Evolutionary conservation across 768 basidiomycete genomes (phyloP), one percentile per base, ranked within the genome.

Genomic region (Leccinum rimulosum): DNA sequence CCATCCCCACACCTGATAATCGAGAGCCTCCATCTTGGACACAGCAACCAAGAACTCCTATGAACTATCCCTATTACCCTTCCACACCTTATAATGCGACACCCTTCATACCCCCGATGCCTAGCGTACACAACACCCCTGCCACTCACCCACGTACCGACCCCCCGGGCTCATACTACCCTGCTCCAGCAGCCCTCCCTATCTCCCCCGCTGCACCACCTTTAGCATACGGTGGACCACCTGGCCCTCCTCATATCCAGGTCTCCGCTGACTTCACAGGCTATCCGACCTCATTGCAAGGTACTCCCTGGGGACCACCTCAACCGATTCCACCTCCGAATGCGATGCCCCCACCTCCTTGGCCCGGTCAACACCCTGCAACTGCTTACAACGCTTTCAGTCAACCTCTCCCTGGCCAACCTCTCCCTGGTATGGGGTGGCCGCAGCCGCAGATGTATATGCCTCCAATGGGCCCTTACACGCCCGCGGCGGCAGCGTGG

Each of bases 1-100:
- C 68, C n/a, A 63, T 77, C 33, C 77, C 76, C 33, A 50, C 70
- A 4, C 65, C 66, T 3, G 67, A 69, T 49, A 64, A 64, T 27
- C 64, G 63, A 52, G 73, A 68, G 15, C 64, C 64, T 45, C 74
- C 73, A 1, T 51, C 66, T 27, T 80, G 79, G 79, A 65, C 73
- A 36, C 64, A 72, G 31, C 63, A 69, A 7, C 70, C 74, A 19
- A 74, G 74, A 56, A 62, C 66, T 2, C 69, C 76, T 0, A 72
- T 69, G 56, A 67, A 67, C 49, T 80, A 77, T 56, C 77, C 79
- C 10, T 69, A 67, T 36, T 79, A 79, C 56, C 74, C 76, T 1
- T 57, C 61, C 15, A 73, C 77, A 14, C 78, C 78, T 5, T 76
- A 75, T 36, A 75, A 72, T 38, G 53, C 65, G 3, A 73, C 74